Evolutionary conservation across 2,329 filamentous ascomycete genomes (phyloP), one percentile per base, ranked within the genome.

Genomic region (Niveomyces coronatus): DNA sequence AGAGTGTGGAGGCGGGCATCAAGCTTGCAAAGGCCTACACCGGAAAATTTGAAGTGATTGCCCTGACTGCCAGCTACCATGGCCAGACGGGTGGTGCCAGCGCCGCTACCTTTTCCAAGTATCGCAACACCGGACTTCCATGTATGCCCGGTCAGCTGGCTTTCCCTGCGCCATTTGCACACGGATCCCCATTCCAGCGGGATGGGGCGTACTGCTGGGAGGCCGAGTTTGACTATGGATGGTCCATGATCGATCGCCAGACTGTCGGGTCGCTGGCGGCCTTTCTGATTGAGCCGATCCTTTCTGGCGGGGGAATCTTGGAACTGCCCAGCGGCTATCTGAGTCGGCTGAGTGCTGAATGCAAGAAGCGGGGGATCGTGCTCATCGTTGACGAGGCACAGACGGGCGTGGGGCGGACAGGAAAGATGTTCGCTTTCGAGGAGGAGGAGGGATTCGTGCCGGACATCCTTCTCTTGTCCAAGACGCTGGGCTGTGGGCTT

Each of bases 11-110:
- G 45, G 74, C 74, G 4, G 76, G 75, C 1, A 76, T 80, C 44
- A 72, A 74, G 39, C 65, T 82, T 47, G 76, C 76, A 3, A 81
- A 81, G 51, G 56, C 64, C 20, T 73, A 70, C 47, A 81, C 76
- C 0, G 74, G 74, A 3, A 77, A 73, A 28, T 80, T 74, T 45
- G 76, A 81, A 51, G 67, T 82, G 37, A 71, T 82, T 4, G 76
- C 64, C 0, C 60, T 81, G 37, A 63, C 63, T 1, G 67, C 68
- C 1, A 73, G 69, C 40, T 82, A 70, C 55, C 76, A 81, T 53
- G 76, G 77, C 16, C 58, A 80, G 43, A 80, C 74, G 0, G 61
- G 61, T 4, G 70, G 61, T 3, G 63, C 75, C 1, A 57, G 64
- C 0, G 63, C 64, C 1, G 70, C 74, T 0, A 70, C 70, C 3